These are phyloP conservation scores for Thyridium curvatum DNA, from an alignment of 2,329 filamentous ascomycete species.

Conservation along the genomic window DNA sequence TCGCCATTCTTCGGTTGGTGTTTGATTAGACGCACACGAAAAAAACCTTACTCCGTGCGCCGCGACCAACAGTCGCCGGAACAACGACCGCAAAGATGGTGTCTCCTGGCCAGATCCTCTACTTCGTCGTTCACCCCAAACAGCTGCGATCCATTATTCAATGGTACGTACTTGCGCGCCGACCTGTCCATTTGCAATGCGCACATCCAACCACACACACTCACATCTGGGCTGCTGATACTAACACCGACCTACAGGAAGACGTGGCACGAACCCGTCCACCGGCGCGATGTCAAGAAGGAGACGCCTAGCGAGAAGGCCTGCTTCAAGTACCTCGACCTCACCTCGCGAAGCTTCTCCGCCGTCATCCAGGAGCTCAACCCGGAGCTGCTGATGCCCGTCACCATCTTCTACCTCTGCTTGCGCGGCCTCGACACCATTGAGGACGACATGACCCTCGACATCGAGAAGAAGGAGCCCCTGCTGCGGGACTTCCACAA, in stretches of 20 bases:
- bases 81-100: slow-evolving; percentile 41
- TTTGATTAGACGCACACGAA: no score
- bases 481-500: slow-evolving; percentile 77
- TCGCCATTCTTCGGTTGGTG: no score
- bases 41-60: no score
- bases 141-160: slow-evolving; percentile 80
- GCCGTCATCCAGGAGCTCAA: slow-evolving; percentile 94
- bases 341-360: slow-evolving; percentile 89
- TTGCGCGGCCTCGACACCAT: slow-evolving; percentile 95
- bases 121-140: slow-evolving; percentile 68
- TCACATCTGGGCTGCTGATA: slow-evolving; percentile 2
- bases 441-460: slow-evolving; percentile 95
- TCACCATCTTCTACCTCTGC: slow-evolving; percentile 85
- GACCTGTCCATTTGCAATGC: neutral
- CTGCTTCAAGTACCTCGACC: slow-evolving; percentile 81
- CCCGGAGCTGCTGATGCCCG: slow-evolving; percentile 83
- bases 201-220: slow-evolving; percentile 9
- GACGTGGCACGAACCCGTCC: slow-evolving; percentile 91
- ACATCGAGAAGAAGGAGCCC: slow-evolving; percentile 75
- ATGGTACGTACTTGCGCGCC: slow-evolving; percentile 54
- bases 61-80: neutral
- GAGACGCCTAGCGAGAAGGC: slow-evolving; percentile 68
- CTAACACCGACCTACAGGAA: slow-evolving; percentile 55
- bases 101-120: slow-evolving; percentile 47
- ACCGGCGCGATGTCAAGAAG: slow-evolving; percentile 69